phyloP scores from a whole-genome alignment of 495 filamentous ascomycete species.

The Xylaria curta region DNA sequence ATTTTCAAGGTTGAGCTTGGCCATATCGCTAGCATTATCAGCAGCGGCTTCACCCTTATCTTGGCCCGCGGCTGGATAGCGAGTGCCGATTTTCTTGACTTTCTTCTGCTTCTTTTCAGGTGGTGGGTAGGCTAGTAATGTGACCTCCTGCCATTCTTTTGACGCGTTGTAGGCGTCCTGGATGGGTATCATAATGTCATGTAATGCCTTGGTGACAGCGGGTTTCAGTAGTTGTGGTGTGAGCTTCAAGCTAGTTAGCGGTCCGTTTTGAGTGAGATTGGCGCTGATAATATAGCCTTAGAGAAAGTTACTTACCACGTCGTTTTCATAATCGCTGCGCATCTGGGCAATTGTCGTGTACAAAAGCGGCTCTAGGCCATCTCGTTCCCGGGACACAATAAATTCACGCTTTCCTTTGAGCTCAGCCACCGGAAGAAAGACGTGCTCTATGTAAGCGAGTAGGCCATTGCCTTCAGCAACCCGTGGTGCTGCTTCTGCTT shows the following conservation, averaged over 20 bases:
- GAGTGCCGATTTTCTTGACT: conserved; percentile 79
- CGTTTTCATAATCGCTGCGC: conserved; percentile 77
- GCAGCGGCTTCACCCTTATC: background rate
- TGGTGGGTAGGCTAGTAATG: conserved; percentile 82
- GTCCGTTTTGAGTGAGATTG: background rate
- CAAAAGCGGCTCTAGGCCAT: conserved; percentile 73
- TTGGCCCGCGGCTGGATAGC: conserved; percentile 49
- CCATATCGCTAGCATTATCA: background rate
- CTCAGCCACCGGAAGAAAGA: conserved; percentile 74
- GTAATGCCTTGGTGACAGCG: conserved; percentile 73
- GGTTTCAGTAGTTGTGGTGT: conserved; percentile 85
- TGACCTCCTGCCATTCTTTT: conserved; percentile 81
- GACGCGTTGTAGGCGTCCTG: conserved; percentile 70
- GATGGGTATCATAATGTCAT: conserved; percentile 75
- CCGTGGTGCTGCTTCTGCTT: conserved; percentile 76
- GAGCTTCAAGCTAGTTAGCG: conserved; percentile 59
- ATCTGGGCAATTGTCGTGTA: conserved; percentile 76
- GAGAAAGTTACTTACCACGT: conserved; percentile 65
- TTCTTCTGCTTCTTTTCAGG: conserved; percentile 75
- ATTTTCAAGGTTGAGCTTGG: conserved; percentile 13
- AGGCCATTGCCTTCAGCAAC: conserved; percentile 86
- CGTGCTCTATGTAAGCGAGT: conserved; percentile 80
- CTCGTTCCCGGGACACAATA: conserved; percentile 63
- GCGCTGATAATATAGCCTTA: background rate
- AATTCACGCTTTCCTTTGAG: conserved; percentile 59